A percentile compares a stretch with the other conserved stretches of the same genome.
Evolutionary conservation across 2,329 filamentous ascomycete genomes (phyloP).

Genomic region (Nakataea oryzae): DNA sequence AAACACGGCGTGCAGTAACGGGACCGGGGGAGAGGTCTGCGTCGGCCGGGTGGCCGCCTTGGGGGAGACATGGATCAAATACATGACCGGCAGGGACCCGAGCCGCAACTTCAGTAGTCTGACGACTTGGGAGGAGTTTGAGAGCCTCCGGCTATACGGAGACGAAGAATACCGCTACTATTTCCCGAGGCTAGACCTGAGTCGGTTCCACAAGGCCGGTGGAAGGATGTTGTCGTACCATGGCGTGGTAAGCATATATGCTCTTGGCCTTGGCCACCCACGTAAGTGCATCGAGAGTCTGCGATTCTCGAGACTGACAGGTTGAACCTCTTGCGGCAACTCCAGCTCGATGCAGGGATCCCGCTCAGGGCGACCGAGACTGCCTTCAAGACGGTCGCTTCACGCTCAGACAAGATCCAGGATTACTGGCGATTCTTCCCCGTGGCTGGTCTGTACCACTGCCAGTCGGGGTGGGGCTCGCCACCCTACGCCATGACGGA

Average conservation of each 20-base stretch:
- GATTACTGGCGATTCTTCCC: conserved; percentile 21
- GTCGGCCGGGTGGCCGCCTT: neutral
- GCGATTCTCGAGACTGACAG: neutral
- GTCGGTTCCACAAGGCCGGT: conserved; percentile 27
- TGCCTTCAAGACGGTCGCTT: conserved; percentile 14
- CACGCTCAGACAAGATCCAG: conserved; percentile 10
- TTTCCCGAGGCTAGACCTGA: conserved; percentile 16
- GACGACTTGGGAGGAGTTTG: neutral
- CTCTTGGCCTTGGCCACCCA: neutral
- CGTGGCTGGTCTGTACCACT: conserved; percentile 21
- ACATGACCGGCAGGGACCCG: neutral
- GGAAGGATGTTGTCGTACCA: conserved; percentile 41
- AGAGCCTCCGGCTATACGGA: neutral
- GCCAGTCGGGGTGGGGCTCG: conserved; percentile 15
- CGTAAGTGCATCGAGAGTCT: neutral
- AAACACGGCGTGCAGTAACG: neutral
- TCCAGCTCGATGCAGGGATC: conserved; percentile 9
- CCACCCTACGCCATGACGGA: conserved; percentile 15
- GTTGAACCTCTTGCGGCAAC: neutral
- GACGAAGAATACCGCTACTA: neutral
- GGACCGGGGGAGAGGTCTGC: neutral
- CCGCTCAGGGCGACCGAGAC: conserved; percentile 3
- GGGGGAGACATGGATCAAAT: neutral
- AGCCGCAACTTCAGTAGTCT: neutral
- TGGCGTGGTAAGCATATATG: neutral